Percentiles rank a stretch among this genome's conserved stretches.
Conservation (phyloP, 345 rosid genomes). For the Cardamine occulta region DNA sequence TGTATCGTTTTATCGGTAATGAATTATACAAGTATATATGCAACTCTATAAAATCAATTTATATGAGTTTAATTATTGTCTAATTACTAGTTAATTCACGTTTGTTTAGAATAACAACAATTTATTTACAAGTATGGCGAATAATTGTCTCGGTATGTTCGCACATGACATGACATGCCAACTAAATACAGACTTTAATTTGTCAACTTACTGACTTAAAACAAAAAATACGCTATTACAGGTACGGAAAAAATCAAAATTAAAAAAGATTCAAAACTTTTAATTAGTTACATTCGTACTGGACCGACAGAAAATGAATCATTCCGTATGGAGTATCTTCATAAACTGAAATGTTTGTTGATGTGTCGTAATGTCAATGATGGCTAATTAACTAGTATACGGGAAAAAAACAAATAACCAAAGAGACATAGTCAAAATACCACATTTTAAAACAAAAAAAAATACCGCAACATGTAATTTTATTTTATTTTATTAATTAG, state of each 20-base stretch:
- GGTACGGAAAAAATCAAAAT: background rate
- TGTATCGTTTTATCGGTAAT: background rate
- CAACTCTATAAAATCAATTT: background rate
- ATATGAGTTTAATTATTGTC: background rate
- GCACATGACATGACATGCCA: conserved; percentile 40
- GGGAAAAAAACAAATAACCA: too few species aligned
- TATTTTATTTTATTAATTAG: background rate
- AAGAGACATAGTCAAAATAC: background rate
- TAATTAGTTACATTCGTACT: conserved; percentile 17
- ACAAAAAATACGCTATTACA: conserved; percentile 9
- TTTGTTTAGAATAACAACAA: conserved; percentile 3
- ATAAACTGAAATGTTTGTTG: conserved; percentile 31
- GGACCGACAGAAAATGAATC: conserved; percentile 33
- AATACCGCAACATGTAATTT: background rate
- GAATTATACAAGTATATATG: background rate
- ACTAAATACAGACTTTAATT: conserved; percentile 36
- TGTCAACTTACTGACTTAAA: conserved; percentile 35
- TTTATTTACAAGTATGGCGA: background rate
- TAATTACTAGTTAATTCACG: conserved; percentile 10
- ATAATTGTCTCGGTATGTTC: conserved; percentile 35
- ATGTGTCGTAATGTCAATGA: conserved; percentile 24
- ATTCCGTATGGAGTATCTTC: conserved; percentile 25
- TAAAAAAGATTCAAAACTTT: conserved; percentile 3
- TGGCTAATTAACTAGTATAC: background rate
- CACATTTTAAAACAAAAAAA: background rate